Conservation (phyloP, 208 protist genomes). For the Trypanosoma lewisi region DNA sequence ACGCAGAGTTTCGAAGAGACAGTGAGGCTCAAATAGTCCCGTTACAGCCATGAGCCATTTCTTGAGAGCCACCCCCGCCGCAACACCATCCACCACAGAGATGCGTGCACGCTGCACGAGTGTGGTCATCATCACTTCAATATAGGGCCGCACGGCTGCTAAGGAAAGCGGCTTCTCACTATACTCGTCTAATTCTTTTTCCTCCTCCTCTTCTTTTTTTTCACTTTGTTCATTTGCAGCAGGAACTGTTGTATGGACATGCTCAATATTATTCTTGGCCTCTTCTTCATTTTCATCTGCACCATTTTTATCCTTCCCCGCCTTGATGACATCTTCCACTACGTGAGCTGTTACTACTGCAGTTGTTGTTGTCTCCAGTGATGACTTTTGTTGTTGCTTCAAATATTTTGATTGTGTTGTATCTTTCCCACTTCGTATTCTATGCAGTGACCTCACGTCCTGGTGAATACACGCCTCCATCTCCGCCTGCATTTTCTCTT, state of each 20-base stretch:
- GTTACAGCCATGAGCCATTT: slow-evolving; percentile 38
- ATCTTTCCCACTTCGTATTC: background rate
- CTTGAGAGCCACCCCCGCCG: slow-evolving; percentile 35
- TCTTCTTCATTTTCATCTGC: background rate
- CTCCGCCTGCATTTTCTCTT: background rate
- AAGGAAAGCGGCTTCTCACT: slow-evolving; percentile 9
- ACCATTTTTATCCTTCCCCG: background rate
- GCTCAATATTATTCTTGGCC: background rate
- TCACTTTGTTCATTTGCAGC: background rate
- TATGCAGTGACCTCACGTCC: slow-evolving; percentile 21
- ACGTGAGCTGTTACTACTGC: too few species aligned
- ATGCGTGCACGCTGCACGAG: slow-evolving; percentile 40
- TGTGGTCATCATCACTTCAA: slow-evolving; percentile 33
- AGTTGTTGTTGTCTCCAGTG: too few species aligned
- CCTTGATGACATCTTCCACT: background rate
- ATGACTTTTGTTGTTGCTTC: background rate
- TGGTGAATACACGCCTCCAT: slow-evolving; percentile 28
- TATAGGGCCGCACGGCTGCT: slow-evolving; percentile 32
- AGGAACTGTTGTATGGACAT: too few species aligned
- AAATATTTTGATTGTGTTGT: background rate
- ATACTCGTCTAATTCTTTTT: background rate
- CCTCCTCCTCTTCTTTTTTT: background rate
- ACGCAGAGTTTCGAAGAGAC: slow-evolving; percentile 27
- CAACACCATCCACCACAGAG: slow-evolving; percentile 53
- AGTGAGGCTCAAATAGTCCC: slow-evolving; percentile 26